phyloP scores from a whole-genome alignment of 495 filamentous ascomycete genomes.

The Xylaria nigripes region DNA sequence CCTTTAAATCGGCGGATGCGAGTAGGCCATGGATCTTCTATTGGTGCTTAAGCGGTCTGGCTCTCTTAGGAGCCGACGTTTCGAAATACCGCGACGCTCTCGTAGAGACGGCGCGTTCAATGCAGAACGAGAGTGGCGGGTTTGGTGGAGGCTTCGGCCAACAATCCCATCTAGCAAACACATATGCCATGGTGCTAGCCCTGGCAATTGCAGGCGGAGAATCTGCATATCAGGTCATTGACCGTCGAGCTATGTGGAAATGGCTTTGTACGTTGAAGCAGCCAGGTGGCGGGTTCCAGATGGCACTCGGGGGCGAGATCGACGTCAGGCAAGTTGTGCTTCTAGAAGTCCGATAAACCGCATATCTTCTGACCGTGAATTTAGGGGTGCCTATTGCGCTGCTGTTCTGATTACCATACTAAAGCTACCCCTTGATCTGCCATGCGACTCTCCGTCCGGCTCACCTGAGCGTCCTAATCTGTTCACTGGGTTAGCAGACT shows the following conservation, averaged over 20 bases:
- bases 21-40: constrained; percentile 89
- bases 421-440: constrained; percentile 69
- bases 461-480: constrained; percentile 44
- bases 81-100: constrained; percentile 58
- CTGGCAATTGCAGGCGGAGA: constrained; percentile 68
- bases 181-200: constrained; percentile 73
- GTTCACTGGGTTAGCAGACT: constrained; percentile 62
- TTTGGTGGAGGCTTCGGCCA: constrained; percentile 95
- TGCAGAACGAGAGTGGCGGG: constrained; percentile 77
- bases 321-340: constrained; percentile 64
- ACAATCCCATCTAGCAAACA: constrained; percentile 75
- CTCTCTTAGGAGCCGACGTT: constrained; percentile 68
- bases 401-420: constrained; percentile 74
- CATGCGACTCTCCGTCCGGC: constrained; percentile 50
- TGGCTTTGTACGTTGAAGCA: constrained; percentile 84
- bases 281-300: constrained; percentile 70
- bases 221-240: constrained; percentile 63
- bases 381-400: constrained; percentile 82
- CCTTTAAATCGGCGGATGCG: constrained; percentile 66
- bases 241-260: constrained; percentile 77
- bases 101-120: constrained; percentile 59
- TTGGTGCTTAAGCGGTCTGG: constrained; percentile 71
- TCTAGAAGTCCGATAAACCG: constrained; percentile 11
- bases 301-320: constrained; percentile 75
- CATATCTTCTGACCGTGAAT: constrained; percentile 12